Conservation (phyloP, 2,329 filamentous ascomycete genomes). For the Talaromyces atroroseus region DNA sequence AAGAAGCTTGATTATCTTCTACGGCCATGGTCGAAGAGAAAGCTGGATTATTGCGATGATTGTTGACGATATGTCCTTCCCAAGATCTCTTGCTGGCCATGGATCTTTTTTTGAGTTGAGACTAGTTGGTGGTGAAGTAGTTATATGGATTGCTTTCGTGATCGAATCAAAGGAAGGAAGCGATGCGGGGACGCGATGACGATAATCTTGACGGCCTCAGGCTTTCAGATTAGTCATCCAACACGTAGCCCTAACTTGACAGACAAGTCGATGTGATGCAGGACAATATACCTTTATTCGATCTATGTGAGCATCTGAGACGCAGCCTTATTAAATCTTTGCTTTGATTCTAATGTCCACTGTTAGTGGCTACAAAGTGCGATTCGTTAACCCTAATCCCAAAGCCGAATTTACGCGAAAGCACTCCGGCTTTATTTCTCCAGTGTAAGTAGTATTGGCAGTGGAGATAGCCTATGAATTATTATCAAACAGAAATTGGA, state of each 20-base stretch:
- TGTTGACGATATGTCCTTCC: conserved; percentile 11
- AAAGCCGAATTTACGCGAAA: neutral
- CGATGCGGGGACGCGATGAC: conserved; percentile 4
- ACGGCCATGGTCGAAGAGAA: neutral
- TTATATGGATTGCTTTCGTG: neutral
- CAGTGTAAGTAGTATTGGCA: too few relatives aligned
- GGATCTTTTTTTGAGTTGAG: neutral
- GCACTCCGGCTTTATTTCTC: too few relatives aligned
- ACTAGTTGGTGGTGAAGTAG: neutral
- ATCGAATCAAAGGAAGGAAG: neutral
- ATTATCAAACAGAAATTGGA: neutral
- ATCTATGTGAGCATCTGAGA: too few relatives aligned
- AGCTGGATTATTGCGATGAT: neutral
- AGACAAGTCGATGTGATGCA: too few relatives aligned
- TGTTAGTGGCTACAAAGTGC: too few relatives aligned
- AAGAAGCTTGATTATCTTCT: conserved; percentile 2
- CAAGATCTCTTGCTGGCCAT: conserved; percentile 14
- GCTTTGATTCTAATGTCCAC: too few relatives aligned
- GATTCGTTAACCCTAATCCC: too few relatives aligned
- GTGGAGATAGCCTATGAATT: too few relatives aligned
- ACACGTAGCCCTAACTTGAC: neutral
- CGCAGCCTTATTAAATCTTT: too few relatives aligned
- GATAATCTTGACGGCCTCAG: neutral
- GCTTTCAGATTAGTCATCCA: neutral
- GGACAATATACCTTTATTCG: too few relatives aligned